A percentile compares a stretch with the other conserved stretches of the same genome.
phyloP scores from a whole-genome alignment of 441 rosid species.

The Erysimum cheiri region DNA sequence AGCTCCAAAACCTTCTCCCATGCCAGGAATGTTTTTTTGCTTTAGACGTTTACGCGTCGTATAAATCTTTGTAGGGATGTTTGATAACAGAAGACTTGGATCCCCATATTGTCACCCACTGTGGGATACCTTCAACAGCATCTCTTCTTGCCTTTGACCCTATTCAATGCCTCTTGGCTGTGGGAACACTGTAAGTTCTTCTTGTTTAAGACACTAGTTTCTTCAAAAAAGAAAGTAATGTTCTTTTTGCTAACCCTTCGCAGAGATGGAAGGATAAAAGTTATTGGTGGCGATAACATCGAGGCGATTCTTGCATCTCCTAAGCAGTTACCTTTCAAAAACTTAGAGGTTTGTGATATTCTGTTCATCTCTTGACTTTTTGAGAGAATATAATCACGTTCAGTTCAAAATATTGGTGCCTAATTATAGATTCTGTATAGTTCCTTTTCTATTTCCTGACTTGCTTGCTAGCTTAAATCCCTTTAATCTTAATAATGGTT shows the following conservation, averaged over 20 bases:
- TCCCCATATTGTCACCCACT: constrained; percentile 57
- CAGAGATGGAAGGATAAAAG: constrained; percentile 80
- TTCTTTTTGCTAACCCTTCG: constrained; percentile 22
- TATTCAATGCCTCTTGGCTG: constrained; percentile 65
- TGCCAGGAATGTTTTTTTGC: constrained; percentile 10
- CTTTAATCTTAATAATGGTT: constrained; percentile 28
- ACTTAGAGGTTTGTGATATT: constrained; percentile 61
- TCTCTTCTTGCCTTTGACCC: constrained; percentile 70
- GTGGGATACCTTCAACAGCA: constrained; percentile 71
- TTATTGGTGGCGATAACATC: constrained; percentile 64
- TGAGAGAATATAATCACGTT: constrained; percentile 18
- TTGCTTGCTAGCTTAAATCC: constrained; percentile 20
- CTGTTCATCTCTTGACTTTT: constrained; percentile 29
- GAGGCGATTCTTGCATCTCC: constrained; percentile 73
- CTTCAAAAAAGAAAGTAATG: neutral
- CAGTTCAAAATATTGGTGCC: constrained; percentile 19
- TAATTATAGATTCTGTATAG: constrained; percentile 16
- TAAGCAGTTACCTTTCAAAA: constrained; percentile 59
- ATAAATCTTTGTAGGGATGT: constrained; percentile 43
- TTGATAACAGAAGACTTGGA: constrained; percentile 50
- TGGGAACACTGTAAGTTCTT: constrained; percentile 69
- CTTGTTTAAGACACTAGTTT: constrained; percentile 4
- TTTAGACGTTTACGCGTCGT: constrained; percentile 19
- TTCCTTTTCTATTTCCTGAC: constrained; percentile 16
- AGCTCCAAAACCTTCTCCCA: neutral